phyloP scores from a whole-genome alignment of 768 basidiomycete genomes.

The Termitomyces sp. region DNA sequence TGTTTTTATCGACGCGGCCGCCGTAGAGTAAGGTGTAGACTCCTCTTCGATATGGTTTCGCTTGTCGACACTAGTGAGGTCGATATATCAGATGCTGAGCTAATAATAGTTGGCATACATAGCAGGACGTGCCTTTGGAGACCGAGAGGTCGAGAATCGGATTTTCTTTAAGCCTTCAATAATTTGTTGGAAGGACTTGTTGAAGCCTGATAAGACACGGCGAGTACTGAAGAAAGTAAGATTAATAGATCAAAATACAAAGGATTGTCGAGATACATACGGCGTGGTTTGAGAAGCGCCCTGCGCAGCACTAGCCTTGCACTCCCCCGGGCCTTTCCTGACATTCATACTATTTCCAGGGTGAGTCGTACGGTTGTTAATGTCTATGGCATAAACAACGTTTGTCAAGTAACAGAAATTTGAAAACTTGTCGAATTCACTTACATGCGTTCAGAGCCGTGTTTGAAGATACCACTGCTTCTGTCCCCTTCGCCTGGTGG shows the following conservation, averaged over 20 bases:
- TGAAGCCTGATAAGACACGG: background rate
- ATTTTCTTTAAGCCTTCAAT: background rate
- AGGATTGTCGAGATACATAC: background rate
- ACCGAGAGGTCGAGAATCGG: too few relatives aligned
- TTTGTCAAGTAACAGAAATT: background rate
- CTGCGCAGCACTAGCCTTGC: too few relatives aligned
- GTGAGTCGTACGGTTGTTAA: background rate
- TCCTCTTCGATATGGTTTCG: background rate
- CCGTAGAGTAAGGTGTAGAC: background rate
- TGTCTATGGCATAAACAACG: too few relatives aligned
- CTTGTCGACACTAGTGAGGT: background rate
- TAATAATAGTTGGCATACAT: background rate
- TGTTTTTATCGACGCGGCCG: background rate
- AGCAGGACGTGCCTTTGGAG: background rate
- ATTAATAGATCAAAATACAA: background rate
- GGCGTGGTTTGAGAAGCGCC: background rate
- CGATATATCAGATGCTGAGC: background rate
- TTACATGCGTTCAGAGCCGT: background rate
- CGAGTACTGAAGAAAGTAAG: background rate
- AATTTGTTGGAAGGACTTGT: background rate
- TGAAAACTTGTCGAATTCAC: background rate
- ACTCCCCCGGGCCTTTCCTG: background rate
- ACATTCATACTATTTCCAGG: background rate
- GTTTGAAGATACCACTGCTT: background rate
- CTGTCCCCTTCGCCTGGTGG: too few relatives aligned